phyloP scores from a whole-genome alignment of 352 stramenopile genomes.

The Elongisporangium prolatum region DNA sequence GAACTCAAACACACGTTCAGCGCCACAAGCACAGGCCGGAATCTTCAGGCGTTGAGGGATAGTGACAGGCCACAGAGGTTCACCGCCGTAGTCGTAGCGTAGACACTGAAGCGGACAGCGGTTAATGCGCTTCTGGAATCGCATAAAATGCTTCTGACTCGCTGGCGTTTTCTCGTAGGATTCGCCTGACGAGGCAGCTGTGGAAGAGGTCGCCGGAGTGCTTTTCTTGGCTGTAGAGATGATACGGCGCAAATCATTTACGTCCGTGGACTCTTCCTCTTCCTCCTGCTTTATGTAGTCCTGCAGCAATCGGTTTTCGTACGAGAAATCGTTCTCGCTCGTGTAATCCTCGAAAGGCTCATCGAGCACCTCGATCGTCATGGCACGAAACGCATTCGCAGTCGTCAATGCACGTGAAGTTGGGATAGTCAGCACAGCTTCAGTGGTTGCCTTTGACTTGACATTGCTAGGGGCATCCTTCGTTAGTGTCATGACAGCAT shows the following conservation, averaged over 20 bases:
- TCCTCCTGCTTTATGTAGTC: conserved; percentile 81
- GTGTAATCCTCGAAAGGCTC: conserved; percentile 71
- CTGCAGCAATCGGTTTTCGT: conserved; percentile 71
- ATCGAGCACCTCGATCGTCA: conserved; percentile 70
- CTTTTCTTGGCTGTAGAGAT: conserved; percentile 55
- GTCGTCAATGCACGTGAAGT: conserved; percentile 1
- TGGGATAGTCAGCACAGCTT: not conserved
- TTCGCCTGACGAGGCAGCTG: conserved; percentile 30
- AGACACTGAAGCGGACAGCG: conserved; percentile 74
- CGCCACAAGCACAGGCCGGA: conserved; percentile 50
- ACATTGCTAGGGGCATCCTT: conserved; percentile 7
- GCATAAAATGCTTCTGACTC: conserved; percentile 67
- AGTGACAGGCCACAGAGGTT: conserved; percentile 71
- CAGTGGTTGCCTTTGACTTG: conserved; percentile 4
- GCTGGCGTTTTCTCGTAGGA: conserved; percentile 81
- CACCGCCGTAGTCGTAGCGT: conserved; percentile 83
- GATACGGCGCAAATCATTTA: conserved; percentile 50
- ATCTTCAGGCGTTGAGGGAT: conserved; percentile 42
- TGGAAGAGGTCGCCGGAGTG: conserved; percentile 7
- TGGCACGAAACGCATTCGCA: conserved; percentile 41
- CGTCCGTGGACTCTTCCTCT: conserved; percentile 68
- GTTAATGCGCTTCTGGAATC: conserved; percentile 84
- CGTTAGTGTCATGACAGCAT: conserved; percentile 47
- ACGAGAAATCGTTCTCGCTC: conserved; percentile 53
- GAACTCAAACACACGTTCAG: conserved; percentile 72